Evolutionary conservation across 2,329 filamentous ascomycete species (phyloP).

Genomic region (Fusarium praegraminearum): DNA sequence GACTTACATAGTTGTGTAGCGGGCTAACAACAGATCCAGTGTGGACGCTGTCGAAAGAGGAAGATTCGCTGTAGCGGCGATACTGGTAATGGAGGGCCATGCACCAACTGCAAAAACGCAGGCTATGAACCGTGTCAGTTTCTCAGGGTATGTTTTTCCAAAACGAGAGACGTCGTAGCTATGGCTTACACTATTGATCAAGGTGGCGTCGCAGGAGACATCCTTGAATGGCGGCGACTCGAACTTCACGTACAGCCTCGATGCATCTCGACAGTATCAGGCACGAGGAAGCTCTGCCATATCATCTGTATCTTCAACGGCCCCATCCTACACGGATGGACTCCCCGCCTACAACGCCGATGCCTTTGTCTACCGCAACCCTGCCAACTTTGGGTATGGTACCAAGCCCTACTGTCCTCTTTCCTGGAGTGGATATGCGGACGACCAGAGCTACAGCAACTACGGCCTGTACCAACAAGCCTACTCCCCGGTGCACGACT

Average conservation of each 20-base stretch:
- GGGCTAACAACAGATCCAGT: slow-evolving; percentile 65
- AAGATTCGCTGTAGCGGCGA: slow-evolving; percentile 97
- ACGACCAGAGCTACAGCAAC: slow-evolving; percentile 44
- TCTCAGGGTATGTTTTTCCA: slow-evolving; percentile 72
- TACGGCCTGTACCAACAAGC: slow-evolving; percentile 44
- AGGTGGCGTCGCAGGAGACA: slow-evolving; percentile 53
- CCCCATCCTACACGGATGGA: slow-evolving; percentile 36
- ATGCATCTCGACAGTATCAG: slow-evolving; percentile 51
- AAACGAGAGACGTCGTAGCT: not conserved
- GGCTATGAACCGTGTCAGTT: slow-evolving; percentile 81
- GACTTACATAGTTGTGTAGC: slow-evolving; percentile 42
- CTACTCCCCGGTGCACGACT: slow-evolving; percentile 40
- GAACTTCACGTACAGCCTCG: slow-evolving; percentile 48
- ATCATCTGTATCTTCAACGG: slow-evolving; percentile 24
- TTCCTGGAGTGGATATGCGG: slow-evolving; percentile 46
- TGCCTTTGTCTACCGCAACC: slow-evolving; percentile 36
- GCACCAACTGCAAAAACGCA: slow-evolving; percentile 83
- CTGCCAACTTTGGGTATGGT: slow-evolving; percentile 43
- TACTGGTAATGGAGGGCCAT: slow-evolving; percentile 79
- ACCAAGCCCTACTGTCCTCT: slow-evolving; percentile 46
- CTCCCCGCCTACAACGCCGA: slow-evolving; percentile 36
- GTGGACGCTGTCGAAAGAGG: slow-evolving; percentile 86
- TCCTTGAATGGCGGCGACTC: slow-evolving; percentile 41
- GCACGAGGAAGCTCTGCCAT: slow-evolving; percentile 41
- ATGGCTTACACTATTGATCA: slow-evolving; percentile 5